These are phyloP conservation scores for Clonostachys rhizophaga DNA, from an alignment of 2,329 filamentous ascomycete species.

Conservation along the genomic window DNA sequence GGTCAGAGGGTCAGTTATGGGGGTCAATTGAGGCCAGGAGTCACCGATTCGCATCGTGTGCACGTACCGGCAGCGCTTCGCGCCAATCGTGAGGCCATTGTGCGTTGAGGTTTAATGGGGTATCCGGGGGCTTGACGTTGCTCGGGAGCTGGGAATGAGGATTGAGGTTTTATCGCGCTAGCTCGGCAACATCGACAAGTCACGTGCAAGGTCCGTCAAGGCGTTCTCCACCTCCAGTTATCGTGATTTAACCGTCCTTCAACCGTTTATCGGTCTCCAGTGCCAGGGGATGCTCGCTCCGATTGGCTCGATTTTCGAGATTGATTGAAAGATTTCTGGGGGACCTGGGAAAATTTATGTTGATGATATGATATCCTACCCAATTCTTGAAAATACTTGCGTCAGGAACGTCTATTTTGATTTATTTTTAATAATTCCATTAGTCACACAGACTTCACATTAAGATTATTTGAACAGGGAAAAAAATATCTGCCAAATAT, in stretches of 20 bases:
- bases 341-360: not conserved
- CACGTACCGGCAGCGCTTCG: conserved; percentile 89
- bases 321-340: conserved; percentile 21
- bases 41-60: conserved; percentile 5
- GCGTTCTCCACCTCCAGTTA: no score
- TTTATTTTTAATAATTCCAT: not conserved
- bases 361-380: not conserved
- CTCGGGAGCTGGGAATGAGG: conserved; percentile 36
- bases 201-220: no score
- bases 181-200: conserved; percentile 23
- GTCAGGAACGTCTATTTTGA: not conserved
- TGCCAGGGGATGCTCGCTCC: conserved; percentile 1
- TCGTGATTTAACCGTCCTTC: no score
- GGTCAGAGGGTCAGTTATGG: conserved; percentile 11
- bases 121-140: conserved; percentile 39
- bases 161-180: conserved; percentile 47
- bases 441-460: not conserved
- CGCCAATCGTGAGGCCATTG: conserved; percentile 97
- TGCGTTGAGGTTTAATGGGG: conserved; percentile 56
- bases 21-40: conserved; percentile 18
- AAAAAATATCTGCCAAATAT: conserved; percentile 9
- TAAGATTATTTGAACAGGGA: not conserved
- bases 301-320: conserved; percentile 20
- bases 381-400: not conserved
- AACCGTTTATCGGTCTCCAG: no score